Base-by-base conservation (phyloP, 2,329 filamentous ascomycete species). In the Stenocarpella maydis region DNA sequence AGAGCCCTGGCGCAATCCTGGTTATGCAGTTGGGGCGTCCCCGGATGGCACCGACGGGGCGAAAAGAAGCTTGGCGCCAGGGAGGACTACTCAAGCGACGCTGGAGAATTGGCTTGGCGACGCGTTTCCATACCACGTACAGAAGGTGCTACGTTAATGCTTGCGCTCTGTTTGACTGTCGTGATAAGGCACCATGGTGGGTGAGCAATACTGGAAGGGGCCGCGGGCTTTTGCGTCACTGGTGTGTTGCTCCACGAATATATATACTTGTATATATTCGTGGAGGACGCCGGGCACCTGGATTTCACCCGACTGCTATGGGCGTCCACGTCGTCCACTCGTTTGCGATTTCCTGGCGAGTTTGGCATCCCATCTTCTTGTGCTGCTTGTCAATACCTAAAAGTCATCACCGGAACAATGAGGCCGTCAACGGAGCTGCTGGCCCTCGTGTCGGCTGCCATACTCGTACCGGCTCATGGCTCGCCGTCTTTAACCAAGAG, bases 1-100 rank as follows among this genome's bases (percentile, higher is more conserved):
- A 47, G 37, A 28, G 2, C 39, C 55, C 39, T 28, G 39, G 24
- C 10, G 39, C 21, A 4, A 21, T 24, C 55, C 55, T 61, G 26
- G 12, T 5, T 21, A 47, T 61, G 55, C 34, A 61, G 41, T 47
- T 60, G 55, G 31, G 41, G 55, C 26, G 34, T 4, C 31, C 31
- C 4, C 4, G 31, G 31, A 34, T 9, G 39, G 39, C 41, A 45
- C 24, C 12, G 55, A 61, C 41, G 55, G 53, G 41, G 55, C 26
- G 55, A 61, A 61, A 61, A 24, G 55, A 61, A 61, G 41, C 55
- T 61, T 61, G 55, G 55, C 55, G 55, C 31, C 41, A 39, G 55
- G 55, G 55, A 61, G 17, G 47, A 47, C 55, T 61, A 47, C 55
- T 61, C 55, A 61, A 61, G 41, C 26, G 41, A 61, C 39, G 47